These are phyloP conservation scores for Inonotus obliquus DNA, from an alignment of 1,284 basidiomycete species.

Conservation along the genomic window DNA sequence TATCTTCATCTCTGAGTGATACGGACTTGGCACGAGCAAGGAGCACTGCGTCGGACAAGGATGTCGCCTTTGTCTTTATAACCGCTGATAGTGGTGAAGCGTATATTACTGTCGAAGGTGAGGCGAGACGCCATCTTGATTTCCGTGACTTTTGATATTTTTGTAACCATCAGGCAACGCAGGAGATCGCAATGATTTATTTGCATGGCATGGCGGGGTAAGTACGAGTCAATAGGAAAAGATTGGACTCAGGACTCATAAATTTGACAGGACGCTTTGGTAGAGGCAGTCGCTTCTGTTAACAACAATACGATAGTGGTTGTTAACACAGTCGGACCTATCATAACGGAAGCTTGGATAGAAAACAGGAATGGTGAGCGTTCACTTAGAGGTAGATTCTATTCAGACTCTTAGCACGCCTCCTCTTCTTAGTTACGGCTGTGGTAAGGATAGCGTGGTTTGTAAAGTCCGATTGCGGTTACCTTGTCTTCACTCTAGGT, in stretches of 20 bases:
- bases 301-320: slow-evolving; percentile 72
- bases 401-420: not conserved
- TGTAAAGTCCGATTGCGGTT: not conserved
- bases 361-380: slow-evolving; percentile 54
- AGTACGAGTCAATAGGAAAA: slow-evolving; percentile 17
- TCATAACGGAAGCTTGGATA: slow-evolving; percentile 65
- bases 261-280: slow-evolving; percentile 45
- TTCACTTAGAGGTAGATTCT: not conserved
- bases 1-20: slow-evolving; percentile 51
- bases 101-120: slow-evolving; percentile 52
- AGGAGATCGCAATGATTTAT: slow-evolving; percentile 72
- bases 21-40: slow-evolving; percentile 47
- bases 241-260: slow-evolving; percentile 26
- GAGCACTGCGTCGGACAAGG: slow-evolving; percentile 45
- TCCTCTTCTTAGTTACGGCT: slow-evolving; percentile 9
- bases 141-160: not conserved
- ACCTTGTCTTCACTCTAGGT: slow-evolving; percentile 28
- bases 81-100: slow-evolving; percentile 46
- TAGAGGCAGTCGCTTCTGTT: slow-evolving; percentile 44
- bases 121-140: not conserved
- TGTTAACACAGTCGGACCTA: slow-evolving; percentile 68
- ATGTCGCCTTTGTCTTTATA: slow-evolving; percentile 60
- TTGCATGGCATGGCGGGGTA: slow-evolving; percentile 59
- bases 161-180: slow-evolving; percentile 35
- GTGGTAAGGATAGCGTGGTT: slow-evolving; percentile 8